Conservation (phyloP, 345 rosid genomes). For the Ceriops decandra region DNA sequence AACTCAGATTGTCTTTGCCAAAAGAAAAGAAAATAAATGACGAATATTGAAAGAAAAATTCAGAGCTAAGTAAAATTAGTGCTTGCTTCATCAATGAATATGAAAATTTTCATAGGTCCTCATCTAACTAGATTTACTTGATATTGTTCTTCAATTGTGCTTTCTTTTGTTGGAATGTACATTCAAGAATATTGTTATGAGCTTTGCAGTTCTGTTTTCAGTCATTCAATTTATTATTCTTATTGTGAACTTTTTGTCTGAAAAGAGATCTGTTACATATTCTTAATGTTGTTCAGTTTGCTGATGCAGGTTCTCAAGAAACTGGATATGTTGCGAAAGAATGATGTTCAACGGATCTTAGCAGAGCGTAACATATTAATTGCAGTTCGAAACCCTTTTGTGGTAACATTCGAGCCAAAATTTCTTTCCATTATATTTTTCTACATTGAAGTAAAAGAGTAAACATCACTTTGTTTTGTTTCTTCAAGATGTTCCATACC, state of each 20-base stretch:
- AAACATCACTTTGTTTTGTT: neutral
- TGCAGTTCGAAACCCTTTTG: constrained; percentile 79
- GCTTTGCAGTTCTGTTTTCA: neutral
- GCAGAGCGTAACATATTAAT: constrained; percentile 80
- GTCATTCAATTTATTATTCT: neutral
- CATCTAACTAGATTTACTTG: no score
- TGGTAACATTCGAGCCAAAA: constrained; percentile 43
- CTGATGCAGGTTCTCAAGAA: constrained; percentile 63
- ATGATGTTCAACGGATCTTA: constrained; percentile 68
- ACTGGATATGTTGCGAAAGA: constrained; percentile 76
- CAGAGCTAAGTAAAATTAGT: no score
- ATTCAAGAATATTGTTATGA: no score
- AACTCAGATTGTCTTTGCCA: no score
- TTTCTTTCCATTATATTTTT: constrained; percentile 1
- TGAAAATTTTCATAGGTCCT: no score
- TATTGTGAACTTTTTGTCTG: neutral
- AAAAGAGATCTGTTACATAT: neutral
- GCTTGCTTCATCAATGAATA: no score
- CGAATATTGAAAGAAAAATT: no score
- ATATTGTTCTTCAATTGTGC: no score
- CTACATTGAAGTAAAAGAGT: constrained; percentile 3
- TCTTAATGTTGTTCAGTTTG: constrained; percentile 18
- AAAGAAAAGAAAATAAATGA: no score
- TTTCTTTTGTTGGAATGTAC: no score
- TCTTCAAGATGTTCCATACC: neutral